Evolutionary conservation across 345 rosid genomes (phyloP).

Genomic region (Aethionema arabicum): DNA sequence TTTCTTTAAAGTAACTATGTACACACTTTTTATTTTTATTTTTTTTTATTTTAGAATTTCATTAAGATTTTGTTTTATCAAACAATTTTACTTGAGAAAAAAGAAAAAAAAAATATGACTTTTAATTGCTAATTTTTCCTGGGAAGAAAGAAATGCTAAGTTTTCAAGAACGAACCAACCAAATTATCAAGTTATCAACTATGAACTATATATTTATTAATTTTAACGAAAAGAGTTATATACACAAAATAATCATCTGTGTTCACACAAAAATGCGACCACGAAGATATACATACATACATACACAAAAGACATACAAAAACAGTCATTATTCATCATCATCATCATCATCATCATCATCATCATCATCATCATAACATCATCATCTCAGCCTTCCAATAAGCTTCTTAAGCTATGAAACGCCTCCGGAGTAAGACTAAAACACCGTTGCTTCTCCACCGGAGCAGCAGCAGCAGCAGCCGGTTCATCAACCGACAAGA

Average conservation of each 20-base stretch:
- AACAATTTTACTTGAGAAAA: too few species aligned
- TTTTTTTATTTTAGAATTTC: too few species aligned
- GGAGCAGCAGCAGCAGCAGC: constrained; percentile 37
- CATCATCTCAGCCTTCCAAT: constrained; percentile 42
- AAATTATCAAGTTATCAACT: too few species aligned
- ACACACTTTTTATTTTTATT: too few species aligned
- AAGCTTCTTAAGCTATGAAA: constrained; percentile 61
- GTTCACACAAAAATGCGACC: constrained; percentile 13
- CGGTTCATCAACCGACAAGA: constrained; percentile 46
- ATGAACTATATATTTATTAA: too few species aligned
- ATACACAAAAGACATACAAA: not conserved
- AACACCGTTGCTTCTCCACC: constrained; percentile 44
- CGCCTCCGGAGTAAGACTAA: constrained; percentile 73
- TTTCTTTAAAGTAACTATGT: too few species aligned
- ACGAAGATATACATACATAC: constrained; percentile 9
- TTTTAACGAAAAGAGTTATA: not conserved
- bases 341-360: constrained; percentile 8
- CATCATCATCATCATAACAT: constrained; percentile 5
- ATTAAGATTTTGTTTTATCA: too few species aligned
- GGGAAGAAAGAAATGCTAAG: too few species aligned
- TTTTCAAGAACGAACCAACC: too few species aligned
- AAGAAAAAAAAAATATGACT: too few species aligned
- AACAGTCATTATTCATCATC: constrained; percentile 1
- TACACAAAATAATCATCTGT: constrained; percentile 1
- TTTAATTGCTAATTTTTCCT: too few species aligned